phyloP scores from a whole-genome alignment of 2,329 filamentous ascomycete genomes.

The Leptographium wingfieldii region DNA sequence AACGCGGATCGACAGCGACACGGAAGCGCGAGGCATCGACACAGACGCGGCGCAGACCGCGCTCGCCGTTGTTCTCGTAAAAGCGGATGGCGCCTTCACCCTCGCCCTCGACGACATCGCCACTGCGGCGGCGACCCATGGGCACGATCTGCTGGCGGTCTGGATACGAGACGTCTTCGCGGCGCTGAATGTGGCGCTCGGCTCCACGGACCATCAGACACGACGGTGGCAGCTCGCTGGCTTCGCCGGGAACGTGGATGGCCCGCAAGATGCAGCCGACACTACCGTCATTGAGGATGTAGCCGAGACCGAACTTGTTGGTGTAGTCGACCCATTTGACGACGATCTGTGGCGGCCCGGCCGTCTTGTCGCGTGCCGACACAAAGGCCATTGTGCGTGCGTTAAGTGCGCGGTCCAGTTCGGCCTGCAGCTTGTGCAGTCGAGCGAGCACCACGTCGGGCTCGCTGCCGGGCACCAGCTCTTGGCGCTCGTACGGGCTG shows the following conservation, averaged over 20 bases:
- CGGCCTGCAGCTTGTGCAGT: constrained; percentile 42
- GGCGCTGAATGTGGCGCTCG: constrained; percentile 55
- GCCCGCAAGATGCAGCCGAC: constrained; percentile 57
- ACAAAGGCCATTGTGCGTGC: constrained; percentile 50
- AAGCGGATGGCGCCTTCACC: constrained; percentile 45
- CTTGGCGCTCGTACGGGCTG: constrained; percentile 37
- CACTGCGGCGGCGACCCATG: constrained; percentile 32
- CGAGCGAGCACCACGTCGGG: constrained; percentile 46
- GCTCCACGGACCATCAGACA: constrained; percentile 61
- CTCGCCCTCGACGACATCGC: neutral
- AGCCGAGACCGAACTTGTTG: constrained; percentile 74
- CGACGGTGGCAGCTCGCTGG: constrained; percentile 49
- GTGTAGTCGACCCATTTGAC: constrained; percentile 84
- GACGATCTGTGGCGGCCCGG: constrained; percentile 48
- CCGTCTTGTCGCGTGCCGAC: constrained; percentile 34
- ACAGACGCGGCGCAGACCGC: constrained; percentile 49
- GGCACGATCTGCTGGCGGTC: constrained; percentile 52
- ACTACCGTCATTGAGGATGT: constrained; percentile 70
- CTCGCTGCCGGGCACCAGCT: constrained; percentile 37
- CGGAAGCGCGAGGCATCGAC: constrained; percentile 52
- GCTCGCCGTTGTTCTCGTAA: constrained; percentile 57
- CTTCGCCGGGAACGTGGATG: constrained; percentile 33
- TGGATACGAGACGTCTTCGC: constrained; percentile 39
- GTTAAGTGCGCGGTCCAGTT: constrained; percentile 51
- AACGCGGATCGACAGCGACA: constrained; percentile 35